Base-by-base conservation (phyloP, 2,329 filamentous ascomycete species). In the Apiospora aurea region DNA sequence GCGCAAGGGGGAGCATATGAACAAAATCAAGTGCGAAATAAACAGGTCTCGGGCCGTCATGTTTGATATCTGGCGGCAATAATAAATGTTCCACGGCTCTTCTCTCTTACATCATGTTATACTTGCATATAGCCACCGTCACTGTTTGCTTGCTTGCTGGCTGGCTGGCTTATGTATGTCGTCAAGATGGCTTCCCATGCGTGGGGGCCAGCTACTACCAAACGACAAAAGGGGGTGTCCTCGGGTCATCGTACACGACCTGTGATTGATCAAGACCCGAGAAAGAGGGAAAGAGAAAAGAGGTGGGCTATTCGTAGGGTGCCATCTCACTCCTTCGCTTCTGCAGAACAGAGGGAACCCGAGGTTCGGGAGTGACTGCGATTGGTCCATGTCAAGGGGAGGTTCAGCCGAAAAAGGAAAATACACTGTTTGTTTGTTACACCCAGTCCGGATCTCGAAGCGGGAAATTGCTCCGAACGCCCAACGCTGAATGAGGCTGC, bases 251-350 rank as follows among this genome's bases (percentile, higher is more conserved):
- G 57, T 24, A 24, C 21, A 41, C 34, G 34, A 64, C 2, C 57
- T n/a, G 57, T 64, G 57, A 64, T 64, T 64, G 57, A 64, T n/a
- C 57, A 64, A 64, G 57, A 64, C 34, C 57, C 57, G 57, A 64
- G 34, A 41, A 41, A 10, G 34, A 38, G 34, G 7, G 34, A 38
- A 38, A 38, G 6, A 5, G 6, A 5, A 8, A 34, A 34, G 53
- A 61, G 34, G 34, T 64, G 57, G 57, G 10, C 34, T 64, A 41
- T 64, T 64, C 18, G 57, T 34, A 41, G 57, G 29, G 57, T 64
- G 6, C 2, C 34, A 64, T 64, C n/a, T 61, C 53, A 38, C 8
- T 18, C 51, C 13, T n/a, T 41, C 29, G 57, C 21, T 41, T 64
- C 29, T 64, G 34, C 34, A 38, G 57, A n/a, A 21, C 29, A 64